Evolutionary conservation across 352 stramenopile species (phyloP), one percentile per base, ranked within the genome.

Genomic region (Phytophthora quininea): DNA sequence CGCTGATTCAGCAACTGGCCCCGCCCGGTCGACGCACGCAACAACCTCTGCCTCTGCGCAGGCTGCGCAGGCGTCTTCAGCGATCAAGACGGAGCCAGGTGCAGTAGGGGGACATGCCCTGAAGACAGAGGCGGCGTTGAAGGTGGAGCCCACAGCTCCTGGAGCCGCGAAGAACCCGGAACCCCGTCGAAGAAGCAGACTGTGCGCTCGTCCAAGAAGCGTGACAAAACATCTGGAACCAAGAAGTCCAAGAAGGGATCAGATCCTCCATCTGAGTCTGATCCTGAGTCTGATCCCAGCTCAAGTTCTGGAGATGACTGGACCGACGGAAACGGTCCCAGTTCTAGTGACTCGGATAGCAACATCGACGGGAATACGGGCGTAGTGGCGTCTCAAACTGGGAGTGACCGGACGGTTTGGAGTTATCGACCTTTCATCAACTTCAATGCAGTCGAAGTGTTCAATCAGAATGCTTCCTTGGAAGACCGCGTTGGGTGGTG

Each of bases 401-500:
- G 43, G 15, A 31, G 43, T 43, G 49, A 31, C 9, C 40, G 30
- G 1, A 43, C 49, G 2, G 5, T 42, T 14, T 55, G 7, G 6
- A 55, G 9, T 1, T 55, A 55, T 43, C 51, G 51, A 24, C 51
- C 51, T 11, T 54, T 40, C 49, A 54, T 54, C 49, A 37, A 24
- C 12, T 24, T 43, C 49, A 42, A 54, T 19, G n/a, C 49, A 7
- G 6, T 54, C 3, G 46, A 52, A 31, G 4, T 5, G 10, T 52
- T 52, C 46, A 12, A 31, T 15, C n/a, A 52, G n/a, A 31, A 54
- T 43, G 49, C 49, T 15, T 3, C 30, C 4, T n/a, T 54, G 3
- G 29, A 9, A 3, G 30, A 54, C 19, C 49, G 49, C 3, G 29
- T 42, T 35, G 30, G 30, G 12, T 54, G 49, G 49, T 54, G 49